These are phyloP conservation scores for Coriaria nepalensis DNA, from an alignment of 306 rosid genomes.

Conservation along the genomic window DNA sequence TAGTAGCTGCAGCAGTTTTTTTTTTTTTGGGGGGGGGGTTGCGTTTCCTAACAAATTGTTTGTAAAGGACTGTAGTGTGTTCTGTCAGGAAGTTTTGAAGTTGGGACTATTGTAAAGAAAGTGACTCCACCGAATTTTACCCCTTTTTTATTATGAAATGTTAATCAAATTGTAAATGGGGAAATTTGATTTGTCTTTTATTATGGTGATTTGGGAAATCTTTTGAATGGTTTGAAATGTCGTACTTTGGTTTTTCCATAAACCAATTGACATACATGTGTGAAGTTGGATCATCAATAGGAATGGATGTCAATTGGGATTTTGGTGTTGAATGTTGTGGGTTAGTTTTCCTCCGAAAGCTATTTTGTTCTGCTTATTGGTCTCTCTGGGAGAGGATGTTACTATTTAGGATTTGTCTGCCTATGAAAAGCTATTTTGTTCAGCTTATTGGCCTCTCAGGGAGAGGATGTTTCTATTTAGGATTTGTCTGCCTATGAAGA, in stretches of 20 bases:
- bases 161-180: conserved; percentile 42
- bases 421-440: too few relatives aligned
- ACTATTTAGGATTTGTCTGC: too few relatives aligned
- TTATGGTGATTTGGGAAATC: conserved; percentile 16
- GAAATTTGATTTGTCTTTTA: conserved; percentile 16
- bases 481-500: too few relatives aligned
- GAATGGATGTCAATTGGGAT: too few relatives aligned
- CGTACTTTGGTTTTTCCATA: neutral
- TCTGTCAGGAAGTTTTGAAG: conserved; percentile 31
- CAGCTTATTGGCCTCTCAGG: too few relatives aligned
- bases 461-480: too few relatives aligned
- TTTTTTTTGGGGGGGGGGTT: conserved; percentile 8
- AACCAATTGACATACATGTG: too few relatives aligned
- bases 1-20: conserved; percentile 36
- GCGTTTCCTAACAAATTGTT: conserved; percentile 32
- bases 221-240: conserved; percentile 19
- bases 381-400: too few relatives aligned
- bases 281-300: too few relatives aligned
- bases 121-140: conserved; percentile 27
- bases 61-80: conserved; percentile 52
- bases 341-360: too few relatives aligned
- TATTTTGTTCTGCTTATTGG: too few relatives aligned
- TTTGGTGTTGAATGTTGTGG: too few relatives aligned
- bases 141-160: conserved; percentile 32
- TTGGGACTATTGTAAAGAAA: conserved; percentile 41